A percentile compares a stretch with the other conserved stretches of the same genome.
phyloP scores from a whole-genome alignment of 2,329 filamentous ascomycete genomes.

The Trichoderma oligosporum region DNA sequence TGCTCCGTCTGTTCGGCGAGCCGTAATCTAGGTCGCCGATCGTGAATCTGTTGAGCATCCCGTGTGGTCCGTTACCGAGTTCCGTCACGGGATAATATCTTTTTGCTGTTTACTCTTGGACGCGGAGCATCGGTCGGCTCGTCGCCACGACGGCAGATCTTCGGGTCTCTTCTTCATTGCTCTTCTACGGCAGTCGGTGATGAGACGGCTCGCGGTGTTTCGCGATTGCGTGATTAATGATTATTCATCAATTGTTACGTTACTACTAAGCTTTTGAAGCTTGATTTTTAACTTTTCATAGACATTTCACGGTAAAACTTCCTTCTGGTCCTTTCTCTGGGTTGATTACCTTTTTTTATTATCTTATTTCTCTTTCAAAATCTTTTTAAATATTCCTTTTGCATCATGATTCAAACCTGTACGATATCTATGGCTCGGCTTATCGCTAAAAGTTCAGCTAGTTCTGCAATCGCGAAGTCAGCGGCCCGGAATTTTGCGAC shows the following conservation, averaged over 20 bases:
- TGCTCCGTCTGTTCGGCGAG: constrained; percentile 1
- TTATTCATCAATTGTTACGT: constrained; percentile 1
- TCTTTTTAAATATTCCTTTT: neutral
- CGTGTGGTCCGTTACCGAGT: neutral
- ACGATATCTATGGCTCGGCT: constrained; percentile 21
- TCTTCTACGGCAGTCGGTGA: constrained; percentile 5
- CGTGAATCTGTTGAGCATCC: neutral
- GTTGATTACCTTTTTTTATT: neutral
- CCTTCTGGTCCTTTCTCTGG: neutral
- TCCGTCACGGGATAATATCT: neutral
- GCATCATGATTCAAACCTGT: constrained; percentile 26
- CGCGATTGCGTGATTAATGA: constrained; percentile 17
- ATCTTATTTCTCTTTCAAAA: neutral
- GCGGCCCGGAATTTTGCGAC: constrained; percentile 23
- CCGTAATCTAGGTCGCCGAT: neutral
- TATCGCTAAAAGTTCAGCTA: constrained; percentile 14
- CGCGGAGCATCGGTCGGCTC: neutral
- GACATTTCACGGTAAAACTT: neutral
- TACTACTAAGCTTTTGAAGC: neutral
- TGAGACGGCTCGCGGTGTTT: constrained; percentile 2
- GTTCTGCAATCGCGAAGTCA: neutral
- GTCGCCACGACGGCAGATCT: constrained; percentile 6
- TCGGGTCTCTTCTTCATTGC: neutral
- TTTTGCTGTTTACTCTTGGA: neutral
- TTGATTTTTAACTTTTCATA: neutral